phyloP scores from a whole-genome alignment of 257 asterid genomes.

The Penstemon eatonii region DNA sequence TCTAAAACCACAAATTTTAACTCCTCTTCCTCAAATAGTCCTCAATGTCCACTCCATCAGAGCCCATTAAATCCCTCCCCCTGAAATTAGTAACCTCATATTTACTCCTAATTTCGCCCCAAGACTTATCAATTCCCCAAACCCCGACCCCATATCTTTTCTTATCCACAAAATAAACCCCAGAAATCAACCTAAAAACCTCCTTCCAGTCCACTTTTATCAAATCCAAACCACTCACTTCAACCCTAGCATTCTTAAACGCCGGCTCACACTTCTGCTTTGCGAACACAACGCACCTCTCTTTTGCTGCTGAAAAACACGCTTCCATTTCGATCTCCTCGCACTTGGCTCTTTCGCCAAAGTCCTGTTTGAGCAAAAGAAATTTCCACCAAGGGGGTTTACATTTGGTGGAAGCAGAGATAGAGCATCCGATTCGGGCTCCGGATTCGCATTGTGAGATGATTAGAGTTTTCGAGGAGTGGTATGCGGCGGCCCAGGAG shows the following conservation, averaged over 20 bases:
- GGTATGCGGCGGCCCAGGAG: conserved; percentile 68
- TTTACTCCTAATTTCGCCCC: conserved; percentile 48
- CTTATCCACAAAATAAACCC: conserved; percentile 42
- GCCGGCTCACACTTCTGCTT: conserved; percentile 62
- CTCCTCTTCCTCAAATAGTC: conserved; percentile 38
- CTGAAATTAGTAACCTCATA: conserved; percentile 41
- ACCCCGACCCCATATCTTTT: conserved; percentile 34
- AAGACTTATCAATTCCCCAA: conserved; percentile 41
- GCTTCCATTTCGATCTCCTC: conserved; percentile 80
- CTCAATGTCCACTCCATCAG: conserved; percentile 34
- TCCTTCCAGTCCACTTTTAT: conserved; percentile 41
- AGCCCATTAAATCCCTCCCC: conserved; percentile 62
- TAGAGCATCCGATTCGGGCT: conserved; percentile 85
- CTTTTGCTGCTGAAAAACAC: conserved; percentile 57
- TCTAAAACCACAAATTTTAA: neutral
- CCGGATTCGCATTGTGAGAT: conserved; percentile 75
- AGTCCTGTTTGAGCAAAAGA: conserved; percentile 51
- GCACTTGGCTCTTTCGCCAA: conserved; percentile 62
- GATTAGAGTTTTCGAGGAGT: conserved; percentile 50
- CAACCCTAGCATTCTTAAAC: conserved; percentile 60
- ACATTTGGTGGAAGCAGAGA: conserved; percentile 79
- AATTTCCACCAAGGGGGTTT: conserved; percentile 83
- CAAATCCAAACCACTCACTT: conserved; percentile 41
- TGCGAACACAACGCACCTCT: conserved; percentile 55
- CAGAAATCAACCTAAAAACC: conserved; percentile 54